Evolutionary conservation across 2,329 filamentous ascomycete genomes (phyloP), one percentile per base, ranked within the genome.

Genomic region (Elsinoe fawcettii): DNA sequence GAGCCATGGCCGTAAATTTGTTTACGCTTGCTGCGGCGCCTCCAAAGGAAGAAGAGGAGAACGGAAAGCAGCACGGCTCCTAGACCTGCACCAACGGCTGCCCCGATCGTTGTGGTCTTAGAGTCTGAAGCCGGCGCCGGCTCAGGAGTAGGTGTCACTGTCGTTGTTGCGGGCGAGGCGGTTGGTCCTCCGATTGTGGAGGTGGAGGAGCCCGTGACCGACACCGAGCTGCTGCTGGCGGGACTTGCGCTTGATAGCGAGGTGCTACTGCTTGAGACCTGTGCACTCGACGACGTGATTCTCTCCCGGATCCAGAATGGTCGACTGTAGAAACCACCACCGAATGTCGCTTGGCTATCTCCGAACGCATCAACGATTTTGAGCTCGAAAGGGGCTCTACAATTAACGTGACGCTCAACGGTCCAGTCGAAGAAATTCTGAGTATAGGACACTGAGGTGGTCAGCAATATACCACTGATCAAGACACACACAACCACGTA

Each of bases 241-340:
- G 30, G 30, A 12, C 6, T 32, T 32, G 12, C 12, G 12, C 6
- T 32, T 32, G 30, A 32, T 12, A 12, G 12, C 12, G 30, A 32
- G 30, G 30, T 32, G 30, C 30, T 32, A 12, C 30, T 32, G 6
- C 5, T 12, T 5, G 30, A 32, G n/a, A 12, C 6, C n/a, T 9
- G 14, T 20, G 22, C 22, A n/a, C n/a, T n/a, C 16, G 5, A 41
- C 8, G 16, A 5, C 14, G n/a, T 18, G 12, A 27, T 11, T 44
- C 12, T 11, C 27, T 18, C 8, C 25, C 20, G 53, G 12, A 56
- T 47, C 53, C 53, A 56, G 37, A 56, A 56, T 20, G 43, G 53
- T 11, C 46, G 46, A 25, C 53, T 56, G 53, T 44, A 56, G 12
- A 56, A 56, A 9, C 53, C 53, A 8, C 53, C 53, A n/a, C 34